Conservation (phyloP, 345 rosid species). For the Hypericum perforatum region DNA sequence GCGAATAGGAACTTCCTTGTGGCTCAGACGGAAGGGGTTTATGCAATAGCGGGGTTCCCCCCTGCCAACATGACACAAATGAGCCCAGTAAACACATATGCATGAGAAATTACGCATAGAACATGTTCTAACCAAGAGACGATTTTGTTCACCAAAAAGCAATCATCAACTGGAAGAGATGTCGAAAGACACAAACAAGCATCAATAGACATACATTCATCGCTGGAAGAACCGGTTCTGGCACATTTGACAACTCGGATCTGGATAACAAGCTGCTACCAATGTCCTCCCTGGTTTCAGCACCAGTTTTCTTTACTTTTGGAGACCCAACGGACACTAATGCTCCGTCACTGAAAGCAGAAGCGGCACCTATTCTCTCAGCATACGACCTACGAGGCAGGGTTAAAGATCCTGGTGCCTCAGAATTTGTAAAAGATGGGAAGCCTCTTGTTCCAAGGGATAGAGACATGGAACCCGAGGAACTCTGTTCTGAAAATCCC, state of each 20-base stretch:
- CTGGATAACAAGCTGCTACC: slow-evolving; percentile 51
- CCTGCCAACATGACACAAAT: slow-evolving; percentile 36
- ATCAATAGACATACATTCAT: slow-evolving; percentile 45
- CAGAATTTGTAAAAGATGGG: slow-evolving; percentile 35
- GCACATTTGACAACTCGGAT: slow-evolving; percentile 37
- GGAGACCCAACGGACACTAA: slow-evolving; percentile 58
- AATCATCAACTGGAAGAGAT: neutral
- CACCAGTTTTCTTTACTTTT: slow-evolving; percentile 85
- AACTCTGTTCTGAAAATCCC: slow-evolving; percentile 42
- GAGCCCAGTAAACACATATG: slow-evolving; percentile 9
- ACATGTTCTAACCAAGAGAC: too few species aligned
- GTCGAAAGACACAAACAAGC: slow-evolving; percentile 7
- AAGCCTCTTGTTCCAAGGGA: slow-evolving; percentile 37
- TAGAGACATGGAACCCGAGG: slow-evolving; percentile 44
- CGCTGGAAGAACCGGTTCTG: slow-evolving; percentile 40
- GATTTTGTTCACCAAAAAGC: too few species aligned
- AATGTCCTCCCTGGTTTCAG: slow-evolving; percentile 72
- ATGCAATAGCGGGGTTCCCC: slow-evolving; percentile 39
- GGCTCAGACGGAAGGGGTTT: slow-evolving; percentile 41
- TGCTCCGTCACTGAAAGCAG: slow-evolving; percentile 61
- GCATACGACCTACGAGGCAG: slow-evolving; percentile 65
- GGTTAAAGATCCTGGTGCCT: slow-evolving; percentile 38
- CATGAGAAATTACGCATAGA: too few species aligned
- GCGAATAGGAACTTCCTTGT: slow-evolving; percentile 68
- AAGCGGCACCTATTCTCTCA: slow-evolving; percentile 77